These are phyloP conservation scores for Nannizziopsis arthrosporioides DNA, from an alignment of 2,329 filamentous ascomycete genomes.

Conservation along the genomic window DNA sequence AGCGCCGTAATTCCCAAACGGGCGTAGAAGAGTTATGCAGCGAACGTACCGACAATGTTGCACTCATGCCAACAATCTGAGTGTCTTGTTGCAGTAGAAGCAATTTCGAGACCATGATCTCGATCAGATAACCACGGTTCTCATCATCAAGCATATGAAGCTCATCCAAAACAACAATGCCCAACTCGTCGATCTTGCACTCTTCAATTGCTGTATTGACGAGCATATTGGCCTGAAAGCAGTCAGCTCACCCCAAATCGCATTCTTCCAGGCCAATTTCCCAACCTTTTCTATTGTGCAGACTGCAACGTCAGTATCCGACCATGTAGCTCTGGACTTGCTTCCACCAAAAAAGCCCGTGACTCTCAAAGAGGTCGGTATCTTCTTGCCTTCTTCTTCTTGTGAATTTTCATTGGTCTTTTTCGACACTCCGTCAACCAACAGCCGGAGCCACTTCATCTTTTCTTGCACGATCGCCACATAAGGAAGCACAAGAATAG, in stretches of 20 bases:
- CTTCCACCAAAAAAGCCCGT: constrained; percentile 66
- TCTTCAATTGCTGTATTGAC: constrained; percentile 64
- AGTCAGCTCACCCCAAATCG: constrained; percentile 2
- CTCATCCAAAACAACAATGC: constrained; percentile 60
- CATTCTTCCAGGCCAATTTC: constrained; percentile 7
- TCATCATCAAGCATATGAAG: constrained; percentile 74
- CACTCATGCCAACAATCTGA: constrained; percentile 70
- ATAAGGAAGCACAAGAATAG: constrained; percentile 62
- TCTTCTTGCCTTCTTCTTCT: constrained; percentile 35
- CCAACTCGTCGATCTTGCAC: constrained; percentile 51
- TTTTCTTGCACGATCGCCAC: constrained; percentile 73
- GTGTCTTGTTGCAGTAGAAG: constrained; percentile 55
- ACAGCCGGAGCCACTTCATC: constrained; percentile 57
- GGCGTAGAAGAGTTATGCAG: background rate
- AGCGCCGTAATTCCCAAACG: background rate
- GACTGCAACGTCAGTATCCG: constrained; percentile 64
- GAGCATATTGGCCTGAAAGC: constrained; percentile 55
- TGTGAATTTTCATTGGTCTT: constrained; percentile 16
- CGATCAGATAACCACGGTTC: constrained; percentile 61
- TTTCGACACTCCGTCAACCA: constrained; percentile 50
- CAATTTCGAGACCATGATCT: constrained; percentile 62
- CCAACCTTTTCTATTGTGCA: constrained; percentile 66
- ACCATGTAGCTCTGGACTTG: constrained; percentile 55
- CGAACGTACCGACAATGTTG: constrained; percentile 54
- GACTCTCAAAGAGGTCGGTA: constrained; percentile 49